These are phyloP conservation scores for Pseudonitzschia pungens DNA, from an alignment of 108 stramenopile species.

Conservation along the genomic window DNA sequence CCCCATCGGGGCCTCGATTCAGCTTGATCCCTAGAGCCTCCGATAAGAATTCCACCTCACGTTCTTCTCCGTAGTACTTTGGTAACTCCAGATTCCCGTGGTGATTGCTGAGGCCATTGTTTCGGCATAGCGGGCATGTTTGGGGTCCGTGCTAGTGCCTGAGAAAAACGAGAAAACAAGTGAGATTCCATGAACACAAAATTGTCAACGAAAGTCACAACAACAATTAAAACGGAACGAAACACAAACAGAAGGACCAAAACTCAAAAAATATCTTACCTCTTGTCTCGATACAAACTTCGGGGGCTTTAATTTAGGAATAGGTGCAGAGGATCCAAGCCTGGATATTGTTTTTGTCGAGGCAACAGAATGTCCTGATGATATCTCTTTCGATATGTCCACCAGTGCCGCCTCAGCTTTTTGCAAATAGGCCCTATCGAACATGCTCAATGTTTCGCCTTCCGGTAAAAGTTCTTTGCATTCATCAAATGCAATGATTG, in stretches of 20 bases:
- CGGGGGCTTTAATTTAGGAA: constrained; percentile 83
- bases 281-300: constrained; percentile 83
- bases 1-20: constrained; percentile 83
- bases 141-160: constrained; percentile 65
- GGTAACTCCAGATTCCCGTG: constrained; percentile 27
- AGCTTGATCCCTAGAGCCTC: constrained; percentile 84
- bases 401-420: constrained; percentile 68
- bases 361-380: constrained; percentile 8
- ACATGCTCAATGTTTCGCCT: constrained; percentile 71
- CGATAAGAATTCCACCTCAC: constrained; percentile 65
- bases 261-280: constrained; percentile 34
- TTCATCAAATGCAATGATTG: constrained; percentile 70
- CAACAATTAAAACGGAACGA: neutral
- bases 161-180: neutral
- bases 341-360: constrained; percentile 10
- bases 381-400: constrained; percentile 38
- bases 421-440: constrained; percentile 84
- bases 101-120: constrained; percentile 77
- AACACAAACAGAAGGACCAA: neutral
- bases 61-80: constrained; percentile 62
- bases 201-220: no score
- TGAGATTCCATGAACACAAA: no score
- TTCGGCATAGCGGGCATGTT: constrained; percentile 78
- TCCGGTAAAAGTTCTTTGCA: constrained; percentile 57
- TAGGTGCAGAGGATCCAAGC: constrained; percentile 33